Base-by-base conservation (phyloP, 345 rosid species). In the Pelargonium nanum region DNA sequence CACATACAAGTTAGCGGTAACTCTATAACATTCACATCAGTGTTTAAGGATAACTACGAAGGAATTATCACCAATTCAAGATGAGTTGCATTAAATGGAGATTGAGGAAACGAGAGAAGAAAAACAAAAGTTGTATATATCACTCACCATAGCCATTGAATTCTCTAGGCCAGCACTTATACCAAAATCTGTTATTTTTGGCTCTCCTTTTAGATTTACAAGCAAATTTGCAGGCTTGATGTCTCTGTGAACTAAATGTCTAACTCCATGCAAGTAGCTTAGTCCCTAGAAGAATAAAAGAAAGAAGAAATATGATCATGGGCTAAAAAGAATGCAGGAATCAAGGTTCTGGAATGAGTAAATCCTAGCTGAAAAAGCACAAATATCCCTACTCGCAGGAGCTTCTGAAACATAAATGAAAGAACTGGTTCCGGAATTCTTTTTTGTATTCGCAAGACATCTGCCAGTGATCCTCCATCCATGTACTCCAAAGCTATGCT, bases 181-280 rank as follows among this genome's bases (percentile, higher is more conserved):
- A 23, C 98, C 98, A 68, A 92, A 92, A 75, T 92, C 95, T 54
- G 96, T 92, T 56, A 92, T 89, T 81, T 92, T 92, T 8, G 98
- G 93, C 74, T 83, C 95, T 15, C 98, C 98, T 68, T 86, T 92
- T 61, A 92, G 91, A 71, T 89, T 89, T 65, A 92, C 76, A 21
- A 92, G 98, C 77, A 92, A 65, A 80, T 89, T 92, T 62, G 98
- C 98, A 28, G 98, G 98, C 73, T 92, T 92, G 59, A 92, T 92
- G 64, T 92, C 98, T 80, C 98, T 83, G 72, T 92, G 98, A 67
- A 92, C 96, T 67, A 92, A 79, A 77, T 92, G 85, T 68, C 95
- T 80, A 19, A 69, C 90, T 72, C 89, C 95, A 71, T 92, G 96
- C 76, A 92, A 82, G 80, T 92, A 92, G 70, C 78, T 80, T 66